Conservation (phyloP, 495 filamentous ascomycete genomes). For the Aspergillus sparsus region DNA sequence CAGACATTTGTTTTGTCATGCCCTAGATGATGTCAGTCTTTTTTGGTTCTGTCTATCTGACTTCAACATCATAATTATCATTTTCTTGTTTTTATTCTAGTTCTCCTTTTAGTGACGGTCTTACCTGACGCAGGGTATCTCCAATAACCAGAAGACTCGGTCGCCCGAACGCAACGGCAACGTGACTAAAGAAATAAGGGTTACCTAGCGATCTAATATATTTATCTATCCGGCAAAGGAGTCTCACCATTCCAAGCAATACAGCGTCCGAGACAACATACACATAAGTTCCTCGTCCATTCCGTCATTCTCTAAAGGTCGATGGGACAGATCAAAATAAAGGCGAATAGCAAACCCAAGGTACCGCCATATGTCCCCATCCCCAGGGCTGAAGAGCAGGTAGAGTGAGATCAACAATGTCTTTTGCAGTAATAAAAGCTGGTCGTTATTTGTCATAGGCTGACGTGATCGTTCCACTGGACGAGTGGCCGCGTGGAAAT, state of each 20-base stretch:
- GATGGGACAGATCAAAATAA: neutral
- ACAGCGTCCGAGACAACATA: neutral
- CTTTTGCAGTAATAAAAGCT: neutral
- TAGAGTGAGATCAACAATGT: neutral
- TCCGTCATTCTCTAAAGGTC: neutral
- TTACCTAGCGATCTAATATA: neutral
- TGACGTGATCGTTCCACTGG: neutral
- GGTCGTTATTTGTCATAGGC: neutral
- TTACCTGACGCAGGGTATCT: neutral
- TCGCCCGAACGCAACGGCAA: neutral
- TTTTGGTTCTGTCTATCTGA: no score
- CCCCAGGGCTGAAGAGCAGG: neutral
- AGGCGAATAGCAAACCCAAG: constrained; percentile 1
- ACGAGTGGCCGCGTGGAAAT: neutral
- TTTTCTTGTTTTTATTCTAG: no score
- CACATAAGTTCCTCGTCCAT: neutral
- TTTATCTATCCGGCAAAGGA: neutral
- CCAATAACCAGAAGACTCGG: neutral
- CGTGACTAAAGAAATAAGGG: neutral
- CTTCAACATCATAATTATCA: no score
- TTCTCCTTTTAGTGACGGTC: neutral
- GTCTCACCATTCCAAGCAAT: neutral
- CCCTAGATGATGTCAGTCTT: neutral
- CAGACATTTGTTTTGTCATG: neutral
- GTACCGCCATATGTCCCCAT: neutral